Evolutionary conservation across 371 early-diverging fungal species (phyloP).

Genomic region (Massospora cicadina): DNA sequence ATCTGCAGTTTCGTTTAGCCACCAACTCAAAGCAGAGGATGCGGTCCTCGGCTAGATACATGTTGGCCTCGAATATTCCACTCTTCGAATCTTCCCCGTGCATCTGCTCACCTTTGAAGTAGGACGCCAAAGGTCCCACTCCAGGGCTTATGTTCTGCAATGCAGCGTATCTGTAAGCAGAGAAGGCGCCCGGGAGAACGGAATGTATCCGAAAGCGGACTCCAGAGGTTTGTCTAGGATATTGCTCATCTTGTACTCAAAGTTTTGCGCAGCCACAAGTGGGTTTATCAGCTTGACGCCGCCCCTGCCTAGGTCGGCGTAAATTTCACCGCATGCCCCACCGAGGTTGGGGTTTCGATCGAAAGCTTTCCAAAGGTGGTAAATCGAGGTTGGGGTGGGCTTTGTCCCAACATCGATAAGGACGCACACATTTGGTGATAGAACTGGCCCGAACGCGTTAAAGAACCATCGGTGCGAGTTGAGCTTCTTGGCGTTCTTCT

Average conservation of each 20-base stretch:
- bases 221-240: slow-evolving; percentile 72
- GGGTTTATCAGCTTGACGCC: slow-evolving; percentile 41
- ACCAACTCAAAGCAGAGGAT: slow-evolving; percentile 60
- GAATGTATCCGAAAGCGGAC: slow-evolving; percentile 66
- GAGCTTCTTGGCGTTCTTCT: slow-evolving; percentile 75
- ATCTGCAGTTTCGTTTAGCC: slow-evolving; percentile 36
- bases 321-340: slow-evolving; percentile 63
- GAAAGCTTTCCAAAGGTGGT: slow-evolving; percentile 53
- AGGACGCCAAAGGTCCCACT: slow-evolving; percentile 39
- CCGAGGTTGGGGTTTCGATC: slow-evolving; percentile 38
- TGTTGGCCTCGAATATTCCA: slow-evolving; percentile 44
- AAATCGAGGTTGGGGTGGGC: slow-evolving; percentile 35
- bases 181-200: slow-evolving; percentile 60
- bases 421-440: slow-evolving; percentile 57
- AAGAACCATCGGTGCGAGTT: slow-evolving; percentile 82
- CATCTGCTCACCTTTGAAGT: slow-evolving; percentile 41
- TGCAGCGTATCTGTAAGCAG: slow-evolving; percentile 43
- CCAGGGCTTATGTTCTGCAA: slow-evolving; percentile 29
- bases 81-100: slow-evolving; percentile 22
- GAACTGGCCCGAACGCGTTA: slow-evolving; percentile 42
- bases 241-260: slow-evolving; percentile 71
- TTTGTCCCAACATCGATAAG: slow-evolving; percentile 56
- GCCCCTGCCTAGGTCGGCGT: slow-evolving; percentile 32
- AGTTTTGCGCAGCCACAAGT: slow-evolving; percentile 63
- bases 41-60: slow-evolving; percentile 61